A percentile compares a stretch with the other conserved stretches of the same genome.
These are phyloP conservation scores for Saprolegnia parasitica DNA, from an alignment of 352 stramenopile species.

Conservation along the genomic window DNA sequence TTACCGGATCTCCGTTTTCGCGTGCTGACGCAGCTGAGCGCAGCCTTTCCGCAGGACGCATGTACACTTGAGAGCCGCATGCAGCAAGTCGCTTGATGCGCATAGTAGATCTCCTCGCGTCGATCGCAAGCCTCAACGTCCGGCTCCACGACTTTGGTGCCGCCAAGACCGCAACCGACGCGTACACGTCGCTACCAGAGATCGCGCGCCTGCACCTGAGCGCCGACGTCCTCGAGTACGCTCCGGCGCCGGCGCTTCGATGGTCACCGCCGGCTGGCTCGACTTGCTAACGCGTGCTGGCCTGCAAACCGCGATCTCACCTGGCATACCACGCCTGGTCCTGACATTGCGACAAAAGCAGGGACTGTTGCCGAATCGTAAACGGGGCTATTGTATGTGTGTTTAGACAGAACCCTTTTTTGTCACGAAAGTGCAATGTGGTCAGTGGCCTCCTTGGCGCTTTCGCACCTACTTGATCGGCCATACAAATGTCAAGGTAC, in stretches of 20 bases:
- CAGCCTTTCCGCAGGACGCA: conserved; percentile 15
- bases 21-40: conserved; percentile 5
- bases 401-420: no score
- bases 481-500: neutral
- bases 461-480: neutral
- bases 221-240: conserved; percentile 13
- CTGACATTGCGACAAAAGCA: no score
- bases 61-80: neutral
- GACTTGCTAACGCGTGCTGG: neutral
- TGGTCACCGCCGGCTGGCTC: neutral
- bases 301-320: no score
- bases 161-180: neutral
- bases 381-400: no score
- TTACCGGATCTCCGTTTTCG: conserved; percentile 16
- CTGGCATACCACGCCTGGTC: no score
- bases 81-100: neutral
- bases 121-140: conserved; percentile 4
- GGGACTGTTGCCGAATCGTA: no score
- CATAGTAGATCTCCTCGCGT: conserved; percentile 12
- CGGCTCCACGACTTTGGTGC: neutral
- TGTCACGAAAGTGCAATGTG: no score
- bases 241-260: neutral
- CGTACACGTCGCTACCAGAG: neutral
- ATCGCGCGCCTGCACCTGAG: neutral
- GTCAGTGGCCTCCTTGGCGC: neutral